phyloP scores from a whole-genome alignment of 2,329 filamentous ascomycete genomes.

The Coniochaeta sp. region DNA sequence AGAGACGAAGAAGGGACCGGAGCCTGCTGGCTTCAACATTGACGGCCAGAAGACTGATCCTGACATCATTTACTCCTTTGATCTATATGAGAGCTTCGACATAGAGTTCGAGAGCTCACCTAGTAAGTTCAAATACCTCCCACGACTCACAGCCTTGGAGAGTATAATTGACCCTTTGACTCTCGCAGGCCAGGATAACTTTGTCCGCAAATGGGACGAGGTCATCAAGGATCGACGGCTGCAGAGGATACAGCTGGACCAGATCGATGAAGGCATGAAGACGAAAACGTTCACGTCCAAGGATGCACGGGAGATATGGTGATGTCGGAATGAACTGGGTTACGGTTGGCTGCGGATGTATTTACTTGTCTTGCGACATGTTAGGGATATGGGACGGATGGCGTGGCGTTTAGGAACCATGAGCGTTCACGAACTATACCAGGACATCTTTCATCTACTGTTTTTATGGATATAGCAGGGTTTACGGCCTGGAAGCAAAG shows the following conservation, averaged over 20 bases:
- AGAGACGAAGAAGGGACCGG: slow-evolving; percentile 10
- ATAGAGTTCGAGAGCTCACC: slow-evolving; percentile 22
- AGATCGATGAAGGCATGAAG: slow-evolving; percentile 20
- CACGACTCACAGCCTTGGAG: too few species aligned
- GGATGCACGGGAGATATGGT: slow-evolving; percentile 13
- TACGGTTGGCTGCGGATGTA: not conserved
- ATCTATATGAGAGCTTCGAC: slow-evolving; percentile 21
- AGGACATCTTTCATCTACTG: not conserved
- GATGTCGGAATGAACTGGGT: not conserved
- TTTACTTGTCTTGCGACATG: not conserved
- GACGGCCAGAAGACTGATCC: slow-evolving; percentile 14
- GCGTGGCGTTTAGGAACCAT: not conserved
- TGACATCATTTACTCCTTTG: slow-evolving; percentile 15
- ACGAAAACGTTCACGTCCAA: slow-evolving; percentile 14
- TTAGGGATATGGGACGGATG: not conserved
- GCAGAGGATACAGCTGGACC: slow-evolving; percentile 13
- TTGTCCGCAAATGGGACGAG: slow-evolving; percentile 20
- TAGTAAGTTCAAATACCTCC: too few species aligned
- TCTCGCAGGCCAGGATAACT: slow-evolving; percentile 16
- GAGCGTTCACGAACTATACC: not conserved
- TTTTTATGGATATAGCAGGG: not conserved
- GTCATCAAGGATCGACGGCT: slow-evolving; percentile 17
- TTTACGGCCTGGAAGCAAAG: not conserved
- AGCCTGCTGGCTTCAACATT: slow-evolving; percentile 17
- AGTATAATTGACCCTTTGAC: not conserved